phyloP scores from a whole-genome alignment of 805 yeast species.

The Ogataea dorogensis region DNA sequence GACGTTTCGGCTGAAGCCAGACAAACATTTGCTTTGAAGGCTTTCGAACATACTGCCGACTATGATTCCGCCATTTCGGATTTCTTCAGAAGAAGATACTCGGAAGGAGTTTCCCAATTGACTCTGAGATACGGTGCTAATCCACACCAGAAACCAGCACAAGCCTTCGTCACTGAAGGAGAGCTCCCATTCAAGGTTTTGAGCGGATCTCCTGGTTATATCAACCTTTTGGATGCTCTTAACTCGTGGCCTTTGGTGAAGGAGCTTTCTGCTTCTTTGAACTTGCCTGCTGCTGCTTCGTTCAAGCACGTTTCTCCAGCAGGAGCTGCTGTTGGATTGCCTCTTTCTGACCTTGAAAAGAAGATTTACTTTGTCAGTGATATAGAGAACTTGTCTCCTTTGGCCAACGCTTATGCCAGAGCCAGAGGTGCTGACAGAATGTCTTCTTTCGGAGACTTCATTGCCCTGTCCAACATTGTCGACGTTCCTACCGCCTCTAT shows the following conservation, averaged over 20 bases:
- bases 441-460: constrained; percentile 98
- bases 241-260: constrained; percentile 99
- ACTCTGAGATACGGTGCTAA: constrained; percentile 98
- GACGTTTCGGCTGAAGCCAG: constrained; percentile 71
- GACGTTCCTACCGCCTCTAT: constrained; percentile 95
- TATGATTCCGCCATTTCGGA: constrained; percentile 95
- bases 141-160: constrained; percentile 99
- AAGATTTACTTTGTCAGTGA: constrained; percentile 93
- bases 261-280: constrained; percentile 90
- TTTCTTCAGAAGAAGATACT: constrained; percentile 95
- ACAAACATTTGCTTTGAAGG: constrained; percentile 88
- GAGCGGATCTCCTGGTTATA: constrained; percentile 95
- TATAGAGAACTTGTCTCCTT: constrained; percentile 91
- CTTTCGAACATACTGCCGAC: constrained; percentile 97
- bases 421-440: constrained; percentile 99
- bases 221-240: constrained; percentile 92
- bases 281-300: constrained; percentile 97
- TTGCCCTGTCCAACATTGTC: constrained; percentile 94
- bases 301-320: constrained; percentile 99
- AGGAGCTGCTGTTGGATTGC: constrained; percentile 97
- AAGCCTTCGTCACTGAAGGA: constrained; percentile 85
- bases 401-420: constrained; percentile 97
- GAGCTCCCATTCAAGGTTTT: constrained; percentile 92
- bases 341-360: constrained; percentile 87
- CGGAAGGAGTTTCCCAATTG: constrained; percentile 85